phyloP scores from a whole-genome alignment of 495 filamentous ascomycete species.

The Cetradonia linearis region DNA sequence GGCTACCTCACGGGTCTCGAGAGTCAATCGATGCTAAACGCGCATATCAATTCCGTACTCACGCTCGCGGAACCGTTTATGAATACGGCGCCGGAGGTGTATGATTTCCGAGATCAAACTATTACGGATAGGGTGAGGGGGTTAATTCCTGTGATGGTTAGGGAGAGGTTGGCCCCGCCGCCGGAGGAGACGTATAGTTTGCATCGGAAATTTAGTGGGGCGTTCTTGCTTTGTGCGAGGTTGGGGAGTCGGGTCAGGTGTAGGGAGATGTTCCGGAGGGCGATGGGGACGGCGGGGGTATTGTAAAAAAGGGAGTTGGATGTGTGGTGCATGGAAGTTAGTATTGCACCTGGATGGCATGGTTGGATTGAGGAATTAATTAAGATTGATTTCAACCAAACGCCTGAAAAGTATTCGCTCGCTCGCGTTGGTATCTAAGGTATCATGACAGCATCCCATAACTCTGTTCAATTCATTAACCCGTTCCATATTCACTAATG shows the following conservation, averaged over 20 bases:
- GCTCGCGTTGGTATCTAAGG: neutral
- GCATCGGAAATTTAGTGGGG: slow-evolving; percentile 91
- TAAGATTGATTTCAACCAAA: neutral
- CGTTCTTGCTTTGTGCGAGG: slow-evolving; percentile 83
- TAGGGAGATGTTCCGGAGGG: slow-evolving; percentile 66
- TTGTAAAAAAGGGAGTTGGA: neutral
- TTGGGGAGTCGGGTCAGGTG: slow-evolving; percentile 75
- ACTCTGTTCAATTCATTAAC: neutral
- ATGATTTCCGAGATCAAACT: slow-evolving; percentile 88
- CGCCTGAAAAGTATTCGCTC: neutral
- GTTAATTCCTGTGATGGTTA: slow-evolving; percentile 85
- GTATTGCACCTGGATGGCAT: neutral
- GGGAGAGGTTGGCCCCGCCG: slow-evolving; percentile 76
- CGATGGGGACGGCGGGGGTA: slow-evolving; percentile 31
- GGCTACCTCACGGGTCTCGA: slow-evolving; percentile 92
- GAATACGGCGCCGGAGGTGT: slow-evolving; percentile 62
- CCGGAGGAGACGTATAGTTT: slow-evolving; percentile 97
- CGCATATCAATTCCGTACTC: slow-evolving; percentile 69
- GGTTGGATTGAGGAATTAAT: neutral
- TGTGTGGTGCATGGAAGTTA: neutral
- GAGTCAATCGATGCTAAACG: slow-evolving; percentile 69
- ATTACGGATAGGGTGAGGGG: slow-evolving; percentile 84
- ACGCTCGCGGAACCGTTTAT: slow-evolving; percentile 90
- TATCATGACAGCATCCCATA: neutral
- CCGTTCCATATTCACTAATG: neutral